Evolutionary conservation across 176 grass and related monocot genomes (phyloP), one percentile per base, ranked within the genome.

Genomic region (Elaeis guineensis): DNA sequence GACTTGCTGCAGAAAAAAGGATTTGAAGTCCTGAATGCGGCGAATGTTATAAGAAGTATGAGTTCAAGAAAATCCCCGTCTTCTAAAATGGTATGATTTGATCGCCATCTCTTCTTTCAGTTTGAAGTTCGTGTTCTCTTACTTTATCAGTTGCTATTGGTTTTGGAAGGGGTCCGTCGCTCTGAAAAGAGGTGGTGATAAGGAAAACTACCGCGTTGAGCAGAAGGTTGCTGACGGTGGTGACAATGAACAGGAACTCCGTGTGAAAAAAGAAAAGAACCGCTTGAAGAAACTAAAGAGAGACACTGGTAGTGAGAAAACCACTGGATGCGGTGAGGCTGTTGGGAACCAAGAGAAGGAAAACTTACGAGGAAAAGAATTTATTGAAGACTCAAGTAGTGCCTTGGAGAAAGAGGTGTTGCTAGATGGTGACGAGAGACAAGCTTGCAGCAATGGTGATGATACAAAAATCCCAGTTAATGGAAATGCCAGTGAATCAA

Each of bases 1-100:
- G 78, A 96, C 49, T 72, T 96, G 69, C 64, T 96, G 52, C 62
- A 64, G 28, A 55, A 77, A 19, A 84, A 72, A 16, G 77, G 86
- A 24, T 39, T 48, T 54, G 77, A 90, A 18, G 26, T 57, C 32
- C 24, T 89, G 52, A 61, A 66, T 78, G 86, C 86, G 16, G 73
- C 72, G 2, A 76, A 78, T 18, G 63, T 54, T 59, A 51, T 54
- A 3, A 71, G 55, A 59, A 74, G 25, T 55, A 57, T 71, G 55
- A 49, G 60, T 19, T 51, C 75, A 24, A 9, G 17, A 16, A 75
- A 75, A 25, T 44, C 57, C 51, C 52, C 72, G 57, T 19, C 24
- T n/a, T 32, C 15, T 67, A 67, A 75, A 44, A 75, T 71, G 74
- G 81, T 78, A 59, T n/a, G 39, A 62, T 62, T 71, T 14, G 23